Conservation (phyloP, 2,329 filamentous ascomycete genomes). For the Stagonosporopsis rhizophila region DNA sequence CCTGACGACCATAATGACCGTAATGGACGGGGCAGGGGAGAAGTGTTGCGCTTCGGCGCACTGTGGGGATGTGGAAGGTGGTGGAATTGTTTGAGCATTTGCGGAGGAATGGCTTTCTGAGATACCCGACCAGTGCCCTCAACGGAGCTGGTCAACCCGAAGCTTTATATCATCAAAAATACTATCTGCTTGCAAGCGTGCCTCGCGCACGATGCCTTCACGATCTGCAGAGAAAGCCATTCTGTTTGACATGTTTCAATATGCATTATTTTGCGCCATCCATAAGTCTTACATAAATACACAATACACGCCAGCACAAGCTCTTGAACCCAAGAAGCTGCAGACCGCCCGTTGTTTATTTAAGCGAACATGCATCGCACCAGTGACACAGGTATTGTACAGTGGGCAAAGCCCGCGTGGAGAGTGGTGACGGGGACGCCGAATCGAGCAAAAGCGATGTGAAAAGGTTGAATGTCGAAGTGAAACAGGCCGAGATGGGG, state of each 20-base stretch:
- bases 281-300: slow-evolving; percentile 21
- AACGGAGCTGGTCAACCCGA: slow-evolving; percentile 22
- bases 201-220: neutral
- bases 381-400: slow-evolving; percentile 30
- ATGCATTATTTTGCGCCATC: slow-evolving; percentile 20
- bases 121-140: slow-evolving; percentile 23
- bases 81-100: neutral
- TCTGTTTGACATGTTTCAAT: slow-evolving; percentile 11
- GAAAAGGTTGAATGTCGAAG: slow-evolving; percentile 20
- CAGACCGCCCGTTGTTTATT: slow-evolving; percentile 13
- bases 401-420: slow-evolving; percentile 21
- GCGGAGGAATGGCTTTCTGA: slow-evolving; percentile 20
- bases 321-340: slow-evolving; percentile 5
- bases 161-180: slow-evolving; percentile 2
- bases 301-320: slow-evolving; percentile 13
- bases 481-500: slow-evolving; percentile 2
- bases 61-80: neutral
- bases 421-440: slow-evolving; percentile 29
- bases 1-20: slow-evolving; percentile 47
- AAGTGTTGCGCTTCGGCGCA: neutral
- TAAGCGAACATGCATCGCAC: slow-evolving; percentile 13
- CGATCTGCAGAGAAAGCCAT: neutral
- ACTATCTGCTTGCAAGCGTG: neutral
- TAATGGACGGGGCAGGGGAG: slow-evolving; percentile 12
- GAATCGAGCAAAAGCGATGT: slow-evolving; percentile 23